phyloP scores from a whole-genome alignment of 768 basidiomycete species.

The Rhizopogon vulgaris region DNA sequence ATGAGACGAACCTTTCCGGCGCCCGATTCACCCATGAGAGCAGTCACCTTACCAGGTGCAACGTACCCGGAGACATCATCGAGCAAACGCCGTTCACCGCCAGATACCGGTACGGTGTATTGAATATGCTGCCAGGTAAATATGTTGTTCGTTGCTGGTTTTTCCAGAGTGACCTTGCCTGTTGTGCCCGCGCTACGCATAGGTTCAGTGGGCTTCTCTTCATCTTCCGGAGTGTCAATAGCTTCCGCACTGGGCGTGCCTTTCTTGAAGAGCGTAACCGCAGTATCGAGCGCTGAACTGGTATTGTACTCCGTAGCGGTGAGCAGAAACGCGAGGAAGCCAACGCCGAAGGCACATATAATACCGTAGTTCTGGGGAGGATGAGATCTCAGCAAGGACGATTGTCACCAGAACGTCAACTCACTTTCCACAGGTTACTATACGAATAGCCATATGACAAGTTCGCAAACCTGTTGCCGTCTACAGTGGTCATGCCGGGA shows the following conservation, averaged over 20 bases:
- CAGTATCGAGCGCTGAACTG: constrained; percentile 23
- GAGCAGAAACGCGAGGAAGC: constrained; percentile 32
- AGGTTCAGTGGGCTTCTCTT: constrained; percentile 8
- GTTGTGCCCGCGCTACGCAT: neutral
- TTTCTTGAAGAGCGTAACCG: constrained; percentile 20
- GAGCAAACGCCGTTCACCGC: constrained; percentile 36
- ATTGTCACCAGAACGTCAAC: constrained; percentile 17
- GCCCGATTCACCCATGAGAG: constrained; percentile 43
- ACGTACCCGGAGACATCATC: constrained; percentile 44
- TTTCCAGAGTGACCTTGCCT: constrained; percentile 29
- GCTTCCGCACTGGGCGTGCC: neutral
- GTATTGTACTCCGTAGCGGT: constrained; percentile 29
- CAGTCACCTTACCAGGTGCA: constrained; percentile 44
- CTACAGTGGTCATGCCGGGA: constrained; percentile 34
- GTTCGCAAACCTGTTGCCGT: constrained; percentile 35
- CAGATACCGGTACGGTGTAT: constrained; percentile 50
- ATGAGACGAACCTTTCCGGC: constrained; percentile 20
- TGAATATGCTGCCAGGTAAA: constrained; percentile 76
- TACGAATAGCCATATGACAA: constrained; percentile 23
- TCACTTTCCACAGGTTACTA: constrained; percentile 30
- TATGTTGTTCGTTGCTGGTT: constrained; percentile 32
- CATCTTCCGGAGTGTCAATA: constrained; percentile 7
- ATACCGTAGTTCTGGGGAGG: constrained; percentile 36
- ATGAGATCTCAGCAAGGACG: constrained; percentile 7
- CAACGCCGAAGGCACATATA: constrained; percentile 35